These are phyloP conservation scores for Boletus barrowsii DNA, from an alignment of 768 basidiomycete genomes.

Conservation along the genomic window DNA sequence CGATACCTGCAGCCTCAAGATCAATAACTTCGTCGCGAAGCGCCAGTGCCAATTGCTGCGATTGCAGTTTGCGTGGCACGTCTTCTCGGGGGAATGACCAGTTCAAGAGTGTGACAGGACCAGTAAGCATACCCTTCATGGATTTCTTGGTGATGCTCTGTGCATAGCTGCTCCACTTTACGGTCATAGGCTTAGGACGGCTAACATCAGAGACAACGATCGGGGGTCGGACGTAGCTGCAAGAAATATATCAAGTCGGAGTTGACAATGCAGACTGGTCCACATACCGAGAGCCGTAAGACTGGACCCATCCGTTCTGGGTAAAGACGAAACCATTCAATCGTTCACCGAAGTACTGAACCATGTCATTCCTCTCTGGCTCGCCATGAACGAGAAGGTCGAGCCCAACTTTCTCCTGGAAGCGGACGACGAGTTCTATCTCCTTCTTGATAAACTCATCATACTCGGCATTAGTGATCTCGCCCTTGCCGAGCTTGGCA, in stretches of 20 bases:
- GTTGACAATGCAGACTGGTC: constrained; percentile 2
- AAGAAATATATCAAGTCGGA: constrained; percentile 6
- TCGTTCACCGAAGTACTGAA: constrained; percentile 99
- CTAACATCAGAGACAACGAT: constrained; percentile 98
- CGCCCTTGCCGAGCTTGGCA: constrained; percentile 90
- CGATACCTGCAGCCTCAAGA: constrained; percentile 94
- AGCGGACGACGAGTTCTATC: constrained; percentile 86
- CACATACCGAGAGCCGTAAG: constrained; percentile 93
- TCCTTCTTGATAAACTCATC: constrained; percentile 99
- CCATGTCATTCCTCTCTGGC: constrained; percentile 99
- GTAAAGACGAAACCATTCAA: constrained; percentile 96
- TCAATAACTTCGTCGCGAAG: constrained; percentile 98
- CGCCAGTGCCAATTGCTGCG: constrained; percentile 95
- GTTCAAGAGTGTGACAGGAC: constrained; percentile 98
- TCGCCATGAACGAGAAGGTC: constrained; percentile 99
- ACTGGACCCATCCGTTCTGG: constrained; percentile 98
- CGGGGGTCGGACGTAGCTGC: constrained; percentile 92
- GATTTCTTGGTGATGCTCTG: constrained; percentile 90
- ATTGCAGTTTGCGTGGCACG: constrained; percentile 92
- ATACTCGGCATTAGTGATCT: constrained; percentile 83
- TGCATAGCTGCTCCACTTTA: constrained; percentile 95
- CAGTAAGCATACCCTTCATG: constrained; percentile 99
- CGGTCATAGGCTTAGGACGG: constrained; percentile 90
- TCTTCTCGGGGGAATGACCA: constrained; percentile 99
- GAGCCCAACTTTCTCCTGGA: constrained; percentile 96